A percentile compares a stretch with the other conserved stretches of the same genome.
Evolutionary conservation across 2,329 filamentous ascomycete genomes (phyloP).

Genomic region (Teratosphaeria zuluensis): DNA sequence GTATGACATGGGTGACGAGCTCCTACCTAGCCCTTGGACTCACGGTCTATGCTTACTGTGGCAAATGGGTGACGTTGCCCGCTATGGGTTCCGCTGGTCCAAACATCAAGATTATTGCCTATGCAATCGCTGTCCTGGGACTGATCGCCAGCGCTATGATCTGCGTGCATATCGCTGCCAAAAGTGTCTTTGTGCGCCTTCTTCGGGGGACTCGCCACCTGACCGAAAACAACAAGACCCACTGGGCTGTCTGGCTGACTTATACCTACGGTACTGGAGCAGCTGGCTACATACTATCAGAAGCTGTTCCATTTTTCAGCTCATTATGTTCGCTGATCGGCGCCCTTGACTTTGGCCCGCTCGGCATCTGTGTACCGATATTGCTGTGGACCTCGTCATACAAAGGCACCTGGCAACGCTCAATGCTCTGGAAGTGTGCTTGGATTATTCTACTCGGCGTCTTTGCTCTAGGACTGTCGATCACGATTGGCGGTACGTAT

Average conservation of each 20-base stretch:
- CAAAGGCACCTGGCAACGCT: conserved; percentile 3
- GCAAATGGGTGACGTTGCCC: conserved; percentile 51
- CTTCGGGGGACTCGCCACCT: conserved; percentile 41
- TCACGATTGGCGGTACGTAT: conserved; percentile 38
- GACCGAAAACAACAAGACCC: conserved; percentile 38
- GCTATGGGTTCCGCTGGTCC: conserved; percentile 51
- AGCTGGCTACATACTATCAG: conserved; percentile 40
- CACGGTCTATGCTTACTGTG: conserved; percentile 52
- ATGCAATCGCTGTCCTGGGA: conserved; percentile 48
- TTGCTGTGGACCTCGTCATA: conserved; percentile 44
- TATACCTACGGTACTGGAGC: conserved; percentile 33
- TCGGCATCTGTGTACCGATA: conserved; percentile 38
- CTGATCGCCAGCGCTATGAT: conserved; percentile 40
- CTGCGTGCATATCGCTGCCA: conserved; percentile 38
- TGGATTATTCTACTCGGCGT: conserved; percentile 37
- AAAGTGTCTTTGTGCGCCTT: conserved; percentile 46
- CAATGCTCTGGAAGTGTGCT: conserved; percentile 26
- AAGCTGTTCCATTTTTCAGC: conserved; percentile 45
- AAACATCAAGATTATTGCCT: conserved; percentile 50
- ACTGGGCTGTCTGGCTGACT: conserved; percentile 43
- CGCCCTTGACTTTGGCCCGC: conserved; percentile 39
- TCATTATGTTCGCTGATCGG: conserved; percentile 40
- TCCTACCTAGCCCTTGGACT: conserved; percentile 49
- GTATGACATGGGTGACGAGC: conserved; percentile 45
- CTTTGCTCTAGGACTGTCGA: conserved; percentile 31